Conservation (phyloP, 352 stramenopile species). For the Plasmopara viticola region DNA sequence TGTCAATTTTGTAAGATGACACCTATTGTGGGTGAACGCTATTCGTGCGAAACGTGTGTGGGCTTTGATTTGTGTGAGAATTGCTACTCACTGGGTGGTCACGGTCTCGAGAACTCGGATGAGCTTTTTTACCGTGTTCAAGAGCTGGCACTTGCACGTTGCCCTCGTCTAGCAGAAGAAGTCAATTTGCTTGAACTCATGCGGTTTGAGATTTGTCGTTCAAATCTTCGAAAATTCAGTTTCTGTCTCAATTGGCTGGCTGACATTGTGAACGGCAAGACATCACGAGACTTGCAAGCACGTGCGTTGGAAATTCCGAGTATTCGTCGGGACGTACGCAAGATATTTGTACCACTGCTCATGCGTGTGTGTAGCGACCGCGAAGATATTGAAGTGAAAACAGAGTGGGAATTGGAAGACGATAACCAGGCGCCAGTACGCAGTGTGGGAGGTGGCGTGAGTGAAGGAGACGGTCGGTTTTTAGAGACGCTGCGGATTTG, state of each 20-base stretch:
- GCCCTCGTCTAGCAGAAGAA: constrained; percentile 49
- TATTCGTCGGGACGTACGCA: constrained; percentile 71
- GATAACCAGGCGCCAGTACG: constrained; percentile 62
- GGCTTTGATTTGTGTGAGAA: constrained; percentile 77
- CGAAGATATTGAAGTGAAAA: constrained; percentile 80
- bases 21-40: constrained; percentile 70
- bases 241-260: constrained; percentile 82
- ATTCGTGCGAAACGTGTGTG: constrained; percentile 71
- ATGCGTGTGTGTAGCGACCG: constrained; percentile 73
- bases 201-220: constrained; percentile 82
- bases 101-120: constrained; percentile 80
- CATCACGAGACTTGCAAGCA: constrained; percentile 61
- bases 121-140: constrained; percentile 80
- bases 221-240: constrained; percentile 80
- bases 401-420: constrained; percentile 78
- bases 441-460: constrained; percentile 48
- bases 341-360: constrained; percentile 74
- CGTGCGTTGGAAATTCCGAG: constrained; percentile 72
- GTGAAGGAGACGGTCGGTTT: constrained; percentile 62
- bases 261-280: constrained; percentile 77
- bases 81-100: constrained; percentile 75
- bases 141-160: constrained; percentile 65
- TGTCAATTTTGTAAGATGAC: constrained; percentile 79
- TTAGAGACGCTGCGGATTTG: constrained; percentile 81
- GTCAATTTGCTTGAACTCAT: constrained; percentile 73